These are phyloP conservation scores for Lichtheimia corymbifera DNA, from an alignment of 371 early-diverging fungal species.

Conservation along the genomic window DNA sequence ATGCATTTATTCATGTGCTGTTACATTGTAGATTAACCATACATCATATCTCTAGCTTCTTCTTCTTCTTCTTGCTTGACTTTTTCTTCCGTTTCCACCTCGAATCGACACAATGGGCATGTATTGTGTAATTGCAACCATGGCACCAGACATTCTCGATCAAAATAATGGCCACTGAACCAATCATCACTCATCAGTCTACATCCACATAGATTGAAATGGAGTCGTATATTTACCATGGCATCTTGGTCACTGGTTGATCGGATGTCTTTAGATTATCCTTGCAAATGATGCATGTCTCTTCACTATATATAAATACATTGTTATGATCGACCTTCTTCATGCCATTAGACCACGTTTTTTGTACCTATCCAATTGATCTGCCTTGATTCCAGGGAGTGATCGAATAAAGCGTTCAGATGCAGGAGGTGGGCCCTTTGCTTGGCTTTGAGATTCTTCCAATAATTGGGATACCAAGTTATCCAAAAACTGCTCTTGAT, in stretches of 20 bases:
- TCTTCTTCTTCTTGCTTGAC: conserved; percentile 52
- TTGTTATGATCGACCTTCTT: background rate
- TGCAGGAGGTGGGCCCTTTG: conserved; percentile 56
- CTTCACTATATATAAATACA: conserved; percentile 28
- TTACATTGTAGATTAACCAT: conserved; percentile 25
- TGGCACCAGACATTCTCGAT: conserved; percentile 57
- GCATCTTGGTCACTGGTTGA: conserved; percentile 44
- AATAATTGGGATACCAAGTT: conserved; percentile 48
- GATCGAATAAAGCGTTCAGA: conserved; percentile 42
- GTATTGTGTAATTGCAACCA: conserved; percentile 63
- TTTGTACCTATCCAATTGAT: conserved; percentile 27
- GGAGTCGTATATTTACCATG: conserved; percentile 33
- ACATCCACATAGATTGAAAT: background rate
- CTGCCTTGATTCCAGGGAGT: conserved; percentile 25
- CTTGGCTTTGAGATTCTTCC: conserved; percentile 49
- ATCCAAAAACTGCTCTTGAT: conserved; percentile 50
- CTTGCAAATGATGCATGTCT: conserved; percentile 54
- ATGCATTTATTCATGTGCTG: background rate
- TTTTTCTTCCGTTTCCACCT: conserved; percentile 50
- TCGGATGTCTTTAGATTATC: conserved; percentile 34
- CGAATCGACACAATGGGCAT: conserved; percentile 61
- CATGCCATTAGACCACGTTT: background rate
- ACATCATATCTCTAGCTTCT: conserved; percentile 48
- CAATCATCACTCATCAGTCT: no score
- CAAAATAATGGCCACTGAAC: conserved; percentile 56